Evolutionary conservation across 768 basidiomycete species (phyloP).

Genomic region (Stropharia rugosoannulata): DNA sequence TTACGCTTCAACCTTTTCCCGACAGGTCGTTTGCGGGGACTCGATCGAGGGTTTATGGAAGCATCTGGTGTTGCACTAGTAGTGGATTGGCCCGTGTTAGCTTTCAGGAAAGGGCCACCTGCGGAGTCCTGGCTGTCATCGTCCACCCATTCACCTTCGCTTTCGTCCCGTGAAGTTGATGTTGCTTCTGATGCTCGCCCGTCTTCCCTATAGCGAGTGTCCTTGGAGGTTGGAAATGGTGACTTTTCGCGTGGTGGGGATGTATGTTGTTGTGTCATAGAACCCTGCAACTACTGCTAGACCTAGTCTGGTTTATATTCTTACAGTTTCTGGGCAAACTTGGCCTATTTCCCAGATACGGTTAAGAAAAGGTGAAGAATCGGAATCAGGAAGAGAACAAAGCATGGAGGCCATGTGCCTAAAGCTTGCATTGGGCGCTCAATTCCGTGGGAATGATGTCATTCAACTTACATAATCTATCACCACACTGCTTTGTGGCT

Average conservation of each 20-base stretch:
- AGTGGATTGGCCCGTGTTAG: background rate
- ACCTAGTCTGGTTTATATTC: background rate
- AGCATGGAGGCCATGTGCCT: too few relatives aligned
- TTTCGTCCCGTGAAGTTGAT: background rate
- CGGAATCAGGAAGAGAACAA: too few relatives aligned
- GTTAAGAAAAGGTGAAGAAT: too few relatives aligned
- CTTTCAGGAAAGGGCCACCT: background rate
- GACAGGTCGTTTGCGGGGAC: constrained; percentile 1
- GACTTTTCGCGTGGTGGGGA: constrained; percentile 9
- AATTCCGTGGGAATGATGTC: too few relatives aligned
- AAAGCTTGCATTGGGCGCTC: too few relatives aligned
- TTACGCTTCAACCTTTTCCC: background rate
- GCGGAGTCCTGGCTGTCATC: background rate
- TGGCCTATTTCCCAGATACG: too few relatives aligned
- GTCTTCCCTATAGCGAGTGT: background rate
- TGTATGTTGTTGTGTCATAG: constrained; percentile 6
- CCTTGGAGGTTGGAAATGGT: background rate
- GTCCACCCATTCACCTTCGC: constrained; percentile 33
- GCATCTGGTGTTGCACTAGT: background rate
- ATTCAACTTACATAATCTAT: too few relatives aligned
- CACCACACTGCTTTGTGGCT: too few relatives aligned
- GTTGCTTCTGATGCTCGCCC: background rate
- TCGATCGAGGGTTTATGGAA: background rate
- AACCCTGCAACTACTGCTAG: background rate
- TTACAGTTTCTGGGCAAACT: too few relatives aligned